A percentile compares a stretch with the other conserved stretches of the same genome.
phyloP scores from a whole-genome alignment of 2,329 filamentous ascomycete genomes.

The Mycosphaerella arachidis region DNA sequence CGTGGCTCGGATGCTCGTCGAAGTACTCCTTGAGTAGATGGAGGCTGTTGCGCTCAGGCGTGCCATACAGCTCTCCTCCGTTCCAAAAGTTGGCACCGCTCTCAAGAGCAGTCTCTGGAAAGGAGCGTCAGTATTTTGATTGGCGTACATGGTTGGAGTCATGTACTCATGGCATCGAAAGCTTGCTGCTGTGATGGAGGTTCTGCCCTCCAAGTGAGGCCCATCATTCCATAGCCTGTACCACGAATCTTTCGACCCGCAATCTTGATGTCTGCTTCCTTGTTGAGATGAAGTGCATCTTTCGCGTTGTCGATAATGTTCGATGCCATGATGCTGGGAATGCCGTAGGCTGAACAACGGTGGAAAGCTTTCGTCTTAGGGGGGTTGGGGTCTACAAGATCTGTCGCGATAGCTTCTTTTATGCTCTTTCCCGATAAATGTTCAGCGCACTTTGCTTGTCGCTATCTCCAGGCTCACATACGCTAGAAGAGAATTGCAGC shows the following conservation, averaged over 20 bases:
- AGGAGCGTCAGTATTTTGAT: background rate
- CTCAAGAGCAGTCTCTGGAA: conserved; percentile 15
- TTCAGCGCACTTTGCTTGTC: background rate
- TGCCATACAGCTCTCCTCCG: conserved; percentile 48
- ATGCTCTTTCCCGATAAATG: background rate
- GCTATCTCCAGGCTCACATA: background rate
- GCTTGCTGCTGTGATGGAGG: conserved; percentile 37
- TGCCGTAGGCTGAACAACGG: background rate
- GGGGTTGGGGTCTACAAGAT: background rate
- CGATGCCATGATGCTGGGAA: conserved; percentile 16
- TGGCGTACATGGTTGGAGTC: background rate
- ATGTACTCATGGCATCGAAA: conserved; percentile 41
- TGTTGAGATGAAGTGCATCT: conserved; percentile 19
- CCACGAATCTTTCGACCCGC: conserved; percentile 24
- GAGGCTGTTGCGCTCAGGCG: conserved; percentile 44
- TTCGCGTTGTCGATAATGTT: conserved; percentile 29
- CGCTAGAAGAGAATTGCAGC: background rate
- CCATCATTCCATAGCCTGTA: conserved; percentile 48
- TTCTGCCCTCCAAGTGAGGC: conserved; percentile 44
- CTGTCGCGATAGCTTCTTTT: background rate
- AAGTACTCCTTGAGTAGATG: conserved; percentile 50
- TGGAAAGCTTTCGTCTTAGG: background rate
- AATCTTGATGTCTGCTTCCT: conserved; percentile 18
- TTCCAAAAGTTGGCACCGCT: conserved; percentile 48
- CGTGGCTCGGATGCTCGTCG: conserved; percentile 48